A percentile compares a stretch with the other conserved stretches of the same genome.
phyloP scores from a whole-genome alignment of 257 asterid genomes.

The Solanum clarkiae region DNA sequence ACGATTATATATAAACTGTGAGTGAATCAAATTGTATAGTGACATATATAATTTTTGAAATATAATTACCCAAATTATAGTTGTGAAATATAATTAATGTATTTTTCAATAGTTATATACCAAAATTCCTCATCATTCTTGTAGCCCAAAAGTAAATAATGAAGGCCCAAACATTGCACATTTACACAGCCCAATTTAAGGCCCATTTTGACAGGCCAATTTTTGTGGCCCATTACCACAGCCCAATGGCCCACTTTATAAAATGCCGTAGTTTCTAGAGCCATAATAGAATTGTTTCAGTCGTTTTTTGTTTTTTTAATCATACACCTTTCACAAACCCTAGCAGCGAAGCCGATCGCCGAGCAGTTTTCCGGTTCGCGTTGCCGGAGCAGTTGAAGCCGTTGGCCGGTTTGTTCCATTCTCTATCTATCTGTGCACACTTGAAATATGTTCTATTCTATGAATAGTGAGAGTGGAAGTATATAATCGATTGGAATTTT shows the following conservation, averaged over 20 bases:
- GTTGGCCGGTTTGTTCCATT: neutral
- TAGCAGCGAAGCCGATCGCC: neutral
- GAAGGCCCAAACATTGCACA: neutral
- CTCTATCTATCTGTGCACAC: neutral
- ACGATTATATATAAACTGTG: too few species aligned
- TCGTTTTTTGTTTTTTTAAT: neutral
- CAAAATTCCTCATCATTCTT: too few species aligned
- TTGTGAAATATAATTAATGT: too few species aligned
- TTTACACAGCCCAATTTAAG: neutral
- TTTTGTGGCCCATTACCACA: neutral
- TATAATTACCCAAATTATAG: too few species aligned
- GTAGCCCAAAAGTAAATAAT: neutral
- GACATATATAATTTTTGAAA: too few species aligned
- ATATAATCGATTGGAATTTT: neutral
- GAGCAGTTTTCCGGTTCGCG: neutral
- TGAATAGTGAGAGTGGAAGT: neutral
- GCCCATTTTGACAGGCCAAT: neutral
- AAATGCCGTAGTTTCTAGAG: neutral
- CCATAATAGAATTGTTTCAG: neutral
- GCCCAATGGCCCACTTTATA: neutral
- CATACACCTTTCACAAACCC: neutral
- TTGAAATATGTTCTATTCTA: neutral
- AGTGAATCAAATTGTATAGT: too few species aligned
- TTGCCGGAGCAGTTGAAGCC: neutral
- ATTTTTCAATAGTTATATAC: too few species aligned